Evolutionary conservation across 768 basidiomycete species (phyloP).

Genomic region (Boletus tylopilopsis): DNA sequence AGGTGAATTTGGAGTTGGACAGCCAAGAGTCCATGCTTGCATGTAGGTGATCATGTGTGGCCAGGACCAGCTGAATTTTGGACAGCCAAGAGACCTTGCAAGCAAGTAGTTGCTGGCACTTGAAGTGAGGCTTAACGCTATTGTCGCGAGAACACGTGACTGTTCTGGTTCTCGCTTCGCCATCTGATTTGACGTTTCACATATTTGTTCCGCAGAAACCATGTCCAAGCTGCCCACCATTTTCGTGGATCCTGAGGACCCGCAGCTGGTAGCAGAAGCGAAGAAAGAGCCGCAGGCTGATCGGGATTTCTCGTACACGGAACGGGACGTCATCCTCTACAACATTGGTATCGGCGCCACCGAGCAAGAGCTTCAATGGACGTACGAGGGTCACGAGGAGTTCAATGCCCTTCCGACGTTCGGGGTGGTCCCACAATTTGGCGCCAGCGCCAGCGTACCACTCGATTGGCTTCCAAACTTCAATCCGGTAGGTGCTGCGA

Average conservation of each 20-base stretch:
- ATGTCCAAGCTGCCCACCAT: constrained; percentile 44
- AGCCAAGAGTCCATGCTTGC: no score
- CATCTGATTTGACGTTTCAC: no score
- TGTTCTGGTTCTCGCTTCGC: no score
- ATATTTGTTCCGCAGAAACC: no score
- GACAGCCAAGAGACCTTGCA: no score
- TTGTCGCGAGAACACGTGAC: no score
- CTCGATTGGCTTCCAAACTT: constrained; percentile 93
- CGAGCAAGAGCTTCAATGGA: constrained; percentile 88
- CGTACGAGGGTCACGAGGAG: constrained; percentile 83
- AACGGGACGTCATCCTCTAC: constrained; percentile 91
- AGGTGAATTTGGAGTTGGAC: no score
- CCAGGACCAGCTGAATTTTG: no score
- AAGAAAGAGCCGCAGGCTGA: constrained; percentile 59
- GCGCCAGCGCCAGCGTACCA: constrained; percentile 62
- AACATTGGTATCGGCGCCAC: constrained; percentile 94
- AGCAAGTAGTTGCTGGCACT: no score
- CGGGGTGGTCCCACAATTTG: constrained; percentile 91
- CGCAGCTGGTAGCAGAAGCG: constrained; percentile 74
- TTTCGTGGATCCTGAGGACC: constrained; percentile 77
- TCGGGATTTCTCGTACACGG: constrained; percentile 70
- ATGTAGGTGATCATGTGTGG: no score
- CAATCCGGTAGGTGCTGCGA: constrained; percentile 62
- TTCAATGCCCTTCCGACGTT: constrained; percentile 91
- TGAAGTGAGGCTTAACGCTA: no score